A percentile compares a stretch with the other conserved stretches of the same genome.
These are phyloP conservation scores for Crithidia acanthocephali DNA, from an alignment of 208 protist species.

Conservation along the genomic window DNA sequence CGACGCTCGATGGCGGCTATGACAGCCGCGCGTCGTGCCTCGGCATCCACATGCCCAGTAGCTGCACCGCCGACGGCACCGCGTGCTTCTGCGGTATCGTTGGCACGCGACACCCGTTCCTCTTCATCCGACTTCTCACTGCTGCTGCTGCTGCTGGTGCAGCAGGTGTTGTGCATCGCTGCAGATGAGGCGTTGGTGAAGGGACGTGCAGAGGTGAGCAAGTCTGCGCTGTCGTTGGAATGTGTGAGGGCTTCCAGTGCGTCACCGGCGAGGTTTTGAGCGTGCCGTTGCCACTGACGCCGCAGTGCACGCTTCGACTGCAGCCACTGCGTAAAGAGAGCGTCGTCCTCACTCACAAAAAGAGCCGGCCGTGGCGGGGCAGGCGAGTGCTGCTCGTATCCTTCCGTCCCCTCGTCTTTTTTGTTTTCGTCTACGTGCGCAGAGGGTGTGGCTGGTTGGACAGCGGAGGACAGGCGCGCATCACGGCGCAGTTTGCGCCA, in stretches of 20 bases:
- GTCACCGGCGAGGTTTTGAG: background rate
- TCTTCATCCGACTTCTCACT: background rate
- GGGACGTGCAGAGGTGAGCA: background rate
- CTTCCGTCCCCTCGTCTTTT: background rate
- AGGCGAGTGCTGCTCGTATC: background rate
- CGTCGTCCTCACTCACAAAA: slow-evolving; percentile 22
- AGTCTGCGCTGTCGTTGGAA: background rate
- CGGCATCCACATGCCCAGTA: background rate
- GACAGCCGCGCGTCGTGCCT: slow-evolving; percentile 8
- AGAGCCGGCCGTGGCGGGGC: background rate
- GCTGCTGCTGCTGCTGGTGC: slow-evolving; percentile 5
- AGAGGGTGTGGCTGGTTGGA: background rate
- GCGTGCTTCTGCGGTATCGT: background rate
- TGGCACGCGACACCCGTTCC: background rate
- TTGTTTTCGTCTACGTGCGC: background rate
- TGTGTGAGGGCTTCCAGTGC: background rate
- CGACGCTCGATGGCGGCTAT: slow-evolving; percentile 11
- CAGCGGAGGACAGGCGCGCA: background rate
- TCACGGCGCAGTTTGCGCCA: slow-evolving; percentile 16
- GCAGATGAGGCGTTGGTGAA: background rate
- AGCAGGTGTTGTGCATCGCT: background rate
- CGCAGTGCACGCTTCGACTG: slow-evolving; percentile 7
- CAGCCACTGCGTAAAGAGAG: slow-evolving; percentile 26
- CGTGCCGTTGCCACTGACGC: background rate
- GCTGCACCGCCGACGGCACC: background rate